Conservation (phyloP, 495 filamentous ascomycete genomes). For the Elaphomyces granulatus region DNA sequence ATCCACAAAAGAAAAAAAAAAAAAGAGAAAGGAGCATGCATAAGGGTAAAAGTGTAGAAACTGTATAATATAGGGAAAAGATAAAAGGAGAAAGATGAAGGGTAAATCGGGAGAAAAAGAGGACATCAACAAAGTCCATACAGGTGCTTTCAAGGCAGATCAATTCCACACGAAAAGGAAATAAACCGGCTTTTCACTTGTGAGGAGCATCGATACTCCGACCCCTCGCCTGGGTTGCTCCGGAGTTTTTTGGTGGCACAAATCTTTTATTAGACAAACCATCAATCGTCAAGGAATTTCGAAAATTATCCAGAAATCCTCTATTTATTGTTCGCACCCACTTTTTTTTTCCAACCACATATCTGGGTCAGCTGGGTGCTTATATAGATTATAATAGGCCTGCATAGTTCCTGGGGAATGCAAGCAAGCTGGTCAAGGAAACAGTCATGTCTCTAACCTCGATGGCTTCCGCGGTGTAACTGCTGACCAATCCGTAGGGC, state of each 20-base stretch:
- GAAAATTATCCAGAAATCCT: background rate
- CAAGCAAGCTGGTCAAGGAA: background rate
- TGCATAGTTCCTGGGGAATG: background rate
- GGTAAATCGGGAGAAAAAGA: too few relatives aligned
- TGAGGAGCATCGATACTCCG: background rate
- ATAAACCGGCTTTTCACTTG: background rate
- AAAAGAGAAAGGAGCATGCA: background rate
- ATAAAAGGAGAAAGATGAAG: background rate
- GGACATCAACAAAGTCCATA: too few relatives aligned
- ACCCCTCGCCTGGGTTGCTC: background rate
- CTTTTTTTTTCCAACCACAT: too few relatives aligned
- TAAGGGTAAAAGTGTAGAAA: background rate
- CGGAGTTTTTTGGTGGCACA: background rate
- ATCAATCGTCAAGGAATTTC: background rate
- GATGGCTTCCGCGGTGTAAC: background rate
- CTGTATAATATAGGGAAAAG: background rate
- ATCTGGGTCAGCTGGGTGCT: too few relatives aligned
- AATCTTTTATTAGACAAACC: background rate
- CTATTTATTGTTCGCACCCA: too few relatives aligned
- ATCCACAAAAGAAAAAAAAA: background rate
- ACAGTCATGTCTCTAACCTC: background rate
- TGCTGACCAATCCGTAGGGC: conserved; percentile 50
- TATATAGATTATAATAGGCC: background rate
- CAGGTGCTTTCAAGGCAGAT: too few relatives aligned
- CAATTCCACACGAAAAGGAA: too few relatives aligned